Conservation (phyloP, 148 eudicot genomes). For the Amaranthus hypochondriacus region DNA sequence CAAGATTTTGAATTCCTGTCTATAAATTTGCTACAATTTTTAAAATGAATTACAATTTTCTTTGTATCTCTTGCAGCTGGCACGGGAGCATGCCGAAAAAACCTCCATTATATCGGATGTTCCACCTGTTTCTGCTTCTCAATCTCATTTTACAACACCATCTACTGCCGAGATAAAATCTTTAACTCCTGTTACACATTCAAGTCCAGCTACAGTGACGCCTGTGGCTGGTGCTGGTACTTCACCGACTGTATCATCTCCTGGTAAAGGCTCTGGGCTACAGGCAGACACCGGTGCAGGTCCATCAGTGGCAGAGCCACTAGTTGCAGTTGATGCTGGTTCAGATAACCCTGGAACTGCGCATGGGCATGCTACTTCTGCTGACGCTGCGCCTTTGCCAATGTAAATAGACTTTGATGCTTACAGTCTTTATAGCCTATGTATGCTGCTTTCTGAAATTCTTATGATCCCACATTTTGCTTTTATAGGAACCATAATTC, state of each 20-base stretch:
- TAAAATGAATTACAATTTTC: neutral
- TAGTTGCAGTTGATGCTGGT: conserved; percentile 29
- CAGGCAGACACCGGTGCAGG: conserved; percentile 31
- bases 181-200: conserved; percentile 24
- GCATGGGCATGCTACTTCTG: conserved; percentile 22
- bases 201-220: conserved; percentile 48
- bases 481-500: conserved; percentile 37
- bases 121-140: conserved; percentile 33
- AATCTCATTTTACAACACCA: conserved; percentile 33
- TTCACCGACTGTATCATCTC: conserved; percentile 33
- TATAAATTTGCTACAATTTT: neutral
- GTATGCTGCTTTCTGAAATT: neutral
- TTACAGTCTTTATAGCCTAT: conserved; percentile 3
- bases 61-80: conserved; percentile 43
- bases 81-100: conserved; percentile 57
- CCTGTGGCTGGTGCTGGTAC: conserved; percentile 35
- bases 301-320: conserved; percentile 31
- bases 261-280: conserved; percentile 30
- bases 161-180: conserved; percentile 26
- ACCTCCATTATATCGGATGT: conserved; percentile 28
- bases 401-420: conserved; percentile 30
- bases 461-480: conserved; percentile 12
- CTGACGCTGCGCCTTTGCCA: conserved; percentile 32
- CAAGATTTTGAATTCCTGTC: neutral
- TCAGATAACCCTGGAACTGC: conserved; percentile 31